Percentiles rank a stretch among this genome's conserved stretches.
Evolutionary conservation across 2,329 filamentous ascomycete species (phyloP).

Genomic region (Fusarium abutilonis): DNA sequence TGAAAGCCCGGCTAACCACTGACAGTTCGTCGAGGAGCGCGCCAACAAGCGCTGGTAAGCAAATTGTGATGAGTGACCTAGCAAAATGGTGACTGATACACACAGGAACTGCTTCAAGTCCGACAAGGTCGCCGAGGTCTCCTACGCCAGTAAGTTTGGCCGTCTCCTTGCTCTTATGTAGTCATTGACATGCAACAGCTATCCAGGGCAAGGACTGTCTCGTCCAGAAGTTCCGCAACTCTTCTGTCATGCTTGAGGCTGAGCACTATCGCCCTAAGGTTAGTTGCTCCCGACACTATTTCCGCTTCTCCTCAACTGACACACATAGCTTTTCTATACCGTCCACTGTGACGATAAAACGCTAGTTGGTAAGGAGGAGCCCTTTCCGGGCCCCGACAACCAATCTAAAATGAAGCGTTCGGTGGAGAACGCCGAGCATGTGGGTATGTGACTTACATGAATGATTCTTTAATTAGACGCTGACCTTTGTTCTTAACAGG

Average conservation of each 20-base stretch:
- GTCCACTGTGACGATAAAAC: conserved; percentile 59
- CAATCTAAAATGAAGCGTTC: conserved; percentile 87
- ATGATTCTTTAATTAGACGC: not conserved
- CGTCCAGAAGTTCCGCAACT: conserved; percentile 95
- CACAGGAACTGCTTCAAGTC: conserved; percentile 81
- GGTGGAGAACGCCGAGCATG: conserved; percentile 84
- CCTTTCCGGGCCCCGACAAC: conserved; percentile 84
- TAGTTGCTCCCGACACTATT: conserved; percentile 21
- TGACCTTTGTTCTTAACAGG: conserved; percentile 57
- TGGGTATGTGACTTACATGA: conserved; percentile 65
- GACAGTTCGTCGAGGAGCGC: conserved; percentile 76
- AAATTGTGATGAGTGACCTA: not conserved
- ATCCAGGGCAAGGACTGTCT: conserved; percentile 93
- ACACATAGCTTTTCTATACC: conserved; percentile 61
- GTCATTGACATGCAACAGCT: conserved; percentile 60
- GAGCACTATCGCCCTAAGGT: conserved; percentile 86
- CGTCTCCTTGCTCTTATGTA: fast-evolving
- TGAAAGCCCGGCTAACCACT: conserved; percentile 29
- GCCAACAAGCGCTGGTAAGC: conserved; percentile 75
- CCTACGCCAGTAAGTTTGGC: conserved; percentile 84
- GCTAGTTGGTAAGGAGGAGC: conserved; percentile 74
- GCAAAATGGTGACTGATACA: conserved; percentile 4
- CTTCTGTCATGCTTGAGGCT: conserved; percentile 91
- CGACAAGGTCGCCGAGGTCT: conserved; percentile 87
- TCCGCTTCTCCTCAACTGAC: not conserved